Evolutionary conservation across 345 rosid species (phyloP).

Genomic region (Salix viminalis): DNA sequence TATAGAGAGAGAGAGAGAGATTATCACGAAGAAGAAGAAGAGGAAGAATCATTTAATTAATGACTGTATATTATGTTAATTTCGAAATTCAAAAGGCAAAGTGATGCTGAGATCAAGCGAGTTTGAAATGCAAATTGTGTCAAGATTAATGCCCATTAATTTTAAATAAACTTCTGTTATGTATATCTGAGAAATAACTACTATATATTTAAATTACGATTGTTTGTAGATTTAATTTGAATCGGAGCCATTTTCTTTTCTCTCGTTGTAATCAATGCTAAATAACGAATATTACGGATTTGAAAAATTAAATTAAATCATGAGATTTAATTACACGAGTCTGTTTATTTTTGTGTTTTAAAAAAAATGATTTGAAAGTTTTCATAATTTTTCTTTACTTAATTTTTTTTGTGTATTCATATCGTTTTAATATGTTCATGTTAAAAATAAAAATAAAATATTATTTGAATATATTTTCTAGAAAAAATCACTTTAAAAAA

Average conservation of each 20-base stretch:
- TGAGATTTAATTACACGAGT: too few relatives aligned
- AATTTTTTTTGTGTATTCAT: too few relatives aligned
- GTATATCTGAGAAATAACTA: not conserved
- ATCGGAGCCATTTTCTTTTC: not conserved
- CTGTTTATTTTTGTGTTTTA: too few relatives aligned
- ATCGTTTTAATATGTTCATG: too few relatives aligned
- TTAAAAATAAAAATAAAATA: too few relatives aligned
- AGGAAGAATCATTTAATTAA: not conserved
- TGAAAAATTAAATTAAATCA: not conserved
- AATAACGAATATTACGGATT: not conserved
- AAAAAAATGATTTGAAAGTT: too few relatives aligned
- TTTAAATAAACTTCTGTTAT: not conserved
- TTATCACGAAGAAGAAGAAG: not conserved
- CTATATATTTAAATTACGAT: not conserved
- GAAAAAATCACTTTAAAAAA: too few relatives aligned
- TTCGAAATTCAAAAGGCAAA: not conserved
- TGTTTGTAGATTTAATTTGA: not conserved
- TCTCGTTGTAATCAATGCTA: not conserved
- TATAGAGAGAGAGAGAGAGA: too few relatives aligned
- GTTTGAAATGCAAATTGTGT: not conserved
- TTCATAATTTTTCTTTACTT: too few relatives aligned
- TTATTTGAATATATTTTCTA: too few relatives aligned
- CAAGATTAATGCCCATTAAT: not conserved
- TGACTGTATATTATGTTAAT: not conserved
- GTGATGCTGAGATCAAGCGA: not conserved